Base-by-base conservation (phyloP, 2,329 filamentous ascomycete genomes). In the Colletotrichum simmondsii region DNA sequence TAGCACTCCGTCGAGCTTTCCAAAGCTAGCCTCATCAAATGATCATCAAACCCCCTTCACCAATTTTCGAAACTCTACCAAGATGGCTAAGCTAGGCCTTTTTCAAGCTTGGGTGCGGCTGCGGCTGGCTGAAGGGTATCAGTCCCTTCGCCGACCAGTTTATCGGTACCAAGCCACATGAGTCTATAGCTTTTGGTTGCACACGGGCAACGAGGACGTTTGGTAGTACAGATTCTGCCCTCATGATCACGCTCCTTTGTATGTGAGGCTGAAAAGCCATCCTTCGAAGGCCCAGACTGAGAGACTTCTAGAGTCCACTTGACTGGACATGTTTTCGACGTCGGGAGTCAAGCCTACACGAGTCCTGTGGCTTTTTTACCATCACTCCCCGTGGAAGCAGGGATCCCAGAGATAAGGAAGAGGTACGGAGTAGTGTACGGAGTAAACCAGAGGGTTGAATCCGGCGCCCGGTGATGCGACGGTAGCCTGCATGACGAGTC, bases 361-460 rank as follows among this genome's bases (percentile, higher is more conserved):
- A 57, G 52, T 42, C 52, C 30, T 4, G 12, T 26, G 62, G 24
- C 52, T 30, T 57, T 57, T 46, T 19, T n/a, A 24, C 16, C 24
- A 5, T 22, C 35, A 16, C 37, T 16, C 10, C 24, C 32, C 32
- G 32, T 12, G 22, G n/a, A 3, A 11, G 35, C 52, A 64, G 53
- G 59, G 59, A 26, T 53, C 16, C 5, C 37, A 68, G 30, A 72
- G 69, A 72, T 72, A 72, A 70, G 46, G 46, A 28, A 12, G 32
- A 35, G 11, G 10, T 35, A 35, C 30, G 10, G 8, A 8, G 30
- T 32, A 32, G 30, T 32, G 30, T 32, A 11, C 10, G 54, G 61
- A 62, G 8, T 49, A 22, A 63, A 32, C 57, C 56, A 68, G 66
- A 46, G 42, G 59, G 19, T n/a, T n/a, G 53, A 22, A 35, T 46